A percentile compares a stretch with the other conserved stretches of the same genome.
These are phyloP conservation scores for Crucibulum laeve DNA, from an alignment of 768 basidiomycete genomes.

Conservation along the genomic window DNA sequence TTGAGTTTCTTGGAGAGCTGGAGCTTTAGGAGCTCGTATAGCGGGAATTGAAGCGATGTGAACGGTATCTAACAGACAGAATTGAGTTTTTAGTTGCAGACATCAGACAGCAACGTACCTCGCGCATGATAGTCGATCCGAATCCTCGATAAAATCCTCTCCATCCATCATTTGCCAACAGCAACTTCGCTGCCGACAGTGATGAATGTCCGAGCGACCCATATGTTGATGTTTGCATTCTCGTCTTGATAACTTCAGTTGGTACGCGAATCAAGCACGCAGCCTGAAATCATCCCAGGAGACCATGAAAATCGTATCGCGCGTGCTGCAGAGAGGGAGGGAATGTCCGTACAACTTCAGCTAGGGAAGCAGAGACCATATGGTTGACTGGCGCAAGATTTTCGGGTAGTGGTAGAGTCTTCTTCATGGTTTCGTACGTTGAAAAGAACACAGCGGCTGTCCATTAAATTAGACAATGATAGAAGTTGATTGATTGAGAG, in stretches of 20 bases:
- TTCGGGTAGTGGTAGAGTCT: conserved; percentile 55
- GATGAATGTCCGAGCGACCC: conserved; percentile 53
- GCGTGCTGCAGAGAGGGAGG: conserved; percentile 5
- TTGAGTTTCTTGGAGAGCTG: conserved; percentile 51
- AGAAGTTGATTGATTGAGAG: background rate
- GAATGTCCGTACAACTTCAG: conserved; percentile 49
- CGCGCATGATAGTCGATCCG: conserved; percentile 64
- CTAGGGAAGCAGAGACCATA: conserved; percentile 54
- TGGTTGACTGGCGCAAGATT: conserved; percentile 59
- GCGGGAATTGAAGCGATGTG: conserved; percentile 91
- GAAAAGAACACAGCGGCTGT: conserved; percentile 94
- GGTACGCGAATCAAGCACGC: conserved; percentile 94
- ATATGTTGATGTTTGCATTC: conserved; percentile 84
- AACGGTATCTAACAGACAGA: conserved; percentile 74
- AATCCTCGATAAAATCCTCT: conserved; percentile 88
- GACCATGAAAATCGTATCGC: conserved; percentile 10
- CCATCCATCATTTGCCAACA: conserved; percentile 60
- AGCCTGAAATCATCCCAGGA: conserved; percentile 37
- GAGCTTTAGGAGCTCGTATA: conserved; percentile 86
- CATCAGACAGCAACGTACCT: conserved; percentile 31
- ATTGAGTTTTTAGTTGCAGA: conserved; percentile 14
- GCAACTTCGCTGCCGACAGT: conserved; percentile 48
- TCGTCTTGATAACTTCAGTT: conserved; percentile 93
- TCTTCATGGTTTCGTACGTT: conserved; percentile 88
- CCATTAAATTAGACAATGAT: background rate